Evolutionary conservation across 805 yeast genomes (phyloP).

Genomic region (Pichia insulana): DNA sequence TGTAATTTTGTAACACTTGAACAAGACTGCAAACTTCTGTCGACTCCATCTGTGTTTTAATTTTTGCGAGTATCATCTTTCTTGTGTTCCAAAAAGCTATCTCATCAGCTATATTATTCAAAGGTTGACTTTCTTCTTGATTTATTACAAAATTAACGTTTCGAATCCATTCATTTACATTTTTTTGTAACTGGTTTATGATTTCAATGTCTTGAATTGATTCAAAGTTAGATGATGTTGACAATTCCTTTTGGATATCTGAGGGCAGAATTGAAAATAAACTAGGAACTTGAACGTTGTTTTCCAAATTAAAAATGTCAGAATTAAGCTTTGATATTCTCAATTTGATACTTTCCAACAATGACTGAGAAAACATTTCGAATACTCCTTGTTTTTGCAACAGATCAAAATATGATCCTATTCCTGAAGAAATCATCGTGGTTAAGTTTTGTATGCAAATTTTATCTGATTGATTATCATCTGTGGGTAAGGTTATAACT

Average conservation of each 20-base stretch:
- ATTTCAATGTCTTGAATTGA: conserved; percentile 46
- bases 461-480: background rate
- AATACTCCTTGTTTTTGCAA: conserved; percentile 18
- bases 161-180: conserved; percentile 68
- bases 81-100: conserved; percentile 70
- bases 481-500: background rate
- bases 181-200: conserved; percentile 58
- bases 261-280: conserved; percentile 40
- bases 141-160: conserved; percentile 50
- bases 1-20: conserved; percentile 55
- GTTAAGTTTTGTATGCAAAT: conserved; percentile 40
- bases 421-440: conserved; percentile 51
- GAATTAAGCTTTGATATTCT: conserved; percentile 60
- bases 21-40: conserved; percentile 50
- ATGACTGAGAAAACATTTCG: conserved; percentile 20
- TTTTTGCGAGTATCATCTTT: conserved; percentile 48
- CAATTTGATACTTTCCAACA: conserved; percentile 42
- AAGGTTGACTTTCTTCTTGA: conserved; percentile 42
- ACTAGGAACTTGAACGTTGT: conserved; percentile 61
- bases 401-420: conserved; percentile 62
- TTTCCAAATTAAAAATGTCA: conserved; percentile 60
- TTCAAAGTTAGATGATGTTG: conserved; percentile 14
- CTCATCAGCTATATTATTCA: conserved; percentile 57
- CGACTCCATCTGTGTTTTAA: conserved; percentile 49
- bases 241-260: too few relatives aligned